Conservation (phyloP, 2,329 filamentous ascomycete genomes). For the Pseudopithomyces maydicus region DNA sequence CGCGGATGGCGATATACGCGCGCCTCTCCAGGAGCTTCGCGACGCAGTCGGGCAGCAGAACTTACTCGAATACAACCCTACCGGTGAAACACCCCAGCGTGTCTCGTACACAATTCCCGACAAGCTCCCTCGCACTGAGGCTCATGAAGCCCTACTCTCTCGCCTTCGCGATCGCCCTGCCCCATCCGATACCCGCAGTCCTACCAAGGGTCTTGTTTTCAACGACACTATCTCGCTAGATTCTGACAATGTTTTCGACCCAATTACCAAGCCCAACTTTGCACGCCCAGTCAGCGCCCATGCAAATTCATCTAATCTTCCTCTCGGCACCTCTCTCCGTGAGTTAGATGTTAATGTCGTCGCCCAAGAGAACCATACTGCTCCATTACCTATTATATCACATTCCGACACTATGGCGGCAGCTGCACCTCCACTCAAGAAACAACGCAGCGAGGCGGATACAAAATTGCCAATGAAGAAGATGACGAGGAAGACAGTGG, state of each 20-base stretch:
- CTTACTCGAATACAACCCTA: conserved; percentile 81
- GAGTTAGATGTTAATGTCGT: conserved; percentile 57
- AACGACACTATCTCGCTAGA: conserved; percentile 47
- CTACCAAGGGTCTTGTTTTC: conserved; percentile 59
- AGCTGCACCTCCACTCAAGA: conserved; percentile 49
- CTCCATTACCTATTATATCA: conserved; percentile 39
- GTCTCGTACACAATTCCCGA: conserved; percentile 80
- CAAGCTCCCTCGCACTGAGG: conserved; percentile 75
- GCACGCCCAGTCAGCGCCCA: conserved; percentile 32
- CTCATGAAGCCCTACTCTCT: conserved; percentile 62
- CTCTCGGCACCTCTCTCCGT: conserved; percentile 42
- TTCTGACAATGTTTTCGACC: conserved; percentile 32
- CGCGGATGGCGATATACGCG: conserved; percentile 61
- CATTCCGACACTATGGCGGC: conserved; percentile 32
- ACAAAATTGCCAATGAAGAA: conserved; percentile 53
- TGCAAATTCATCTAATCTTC: conserved; percentile 25
- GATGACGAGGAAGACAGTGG: conserved; percentile 50
- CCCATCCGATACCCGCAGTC: conserved; percentile 43
- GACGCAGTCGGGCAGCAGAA: conserved; percentile 67
- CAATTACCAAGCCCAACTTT: conserved; percentile 27
- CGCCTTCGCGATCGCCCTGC: conserved; percentile 46
- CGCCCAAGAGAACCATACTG: conserved; percentile 34
- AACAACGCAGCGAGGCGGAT: conserved; percentile 45
- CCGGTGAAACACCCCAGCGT: conserved; percentile 85
- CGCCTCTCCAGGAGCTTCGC: conserved; percentile 73